phyloP scores from a whole-genome alignment of 768 basidiomycete species.

The Phallus indusiatus region DNA sequence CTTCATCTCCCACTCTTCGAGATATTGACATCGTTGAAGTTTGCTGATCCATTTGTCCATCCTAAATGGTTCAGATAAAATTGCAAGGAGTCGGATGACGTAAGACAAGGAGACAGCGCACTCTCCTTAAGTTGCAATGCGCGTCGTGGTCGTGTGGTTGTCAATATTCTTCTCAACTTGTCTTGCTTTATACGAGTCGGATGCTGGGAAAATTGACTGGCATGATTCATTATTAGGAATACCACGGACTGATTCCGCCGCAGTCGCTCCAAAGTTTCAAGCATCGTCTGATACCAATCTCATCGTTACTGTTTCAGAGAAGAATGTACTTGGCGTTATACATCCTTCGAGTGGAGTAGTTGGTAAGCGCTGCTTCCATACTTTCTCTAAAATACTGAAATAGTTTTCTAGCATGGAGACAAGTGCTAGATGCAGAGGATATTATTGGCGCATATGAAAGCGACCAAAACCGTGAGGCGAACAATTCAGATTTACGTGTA shows the following conservation, averaged over 20 bases:
- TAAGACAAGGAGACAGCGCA: background rate
- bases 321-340: constrained; percentile 72
- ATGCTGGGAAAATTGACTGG: constrained; percentile 84
- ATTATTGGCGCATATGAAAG: constrained; percentile 54
- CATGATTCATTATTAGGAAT: constrained; percentile 69
- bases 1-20: constrained; percentile 90
- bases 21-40: constrained; percentile 76
- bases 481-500: background rate
- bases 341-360: constrained; percentile 58
- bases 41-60: constrained; percentile 79
- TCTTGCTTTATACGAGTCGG: constrained; percentile 54
- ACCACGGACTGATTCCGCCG: constrained; percentile 41
- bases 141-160: constrained; percentile 8
- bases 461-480: constrained; percentile 42
- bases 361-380: constrained; percentile 36
- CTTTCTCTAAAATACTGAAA: background rate
- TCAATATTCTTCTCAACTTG: background rate
- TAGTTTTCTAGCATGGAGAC: constrained; percentile 60
- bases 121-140: constrained; percentile 11
- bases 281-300: constrained; percentile 27
- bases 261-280: constrained; percentile 55
- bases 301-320: constrained; percentile 57
- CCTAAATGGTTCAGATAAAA: background rate
- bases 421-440: constrained; percentile 64
- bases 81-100: constrained; percentile 2